Base-by-base conservation (phyloP, 2,329 filamentous ascomycete genomes). In the Clonostachys sp. region DNA sequence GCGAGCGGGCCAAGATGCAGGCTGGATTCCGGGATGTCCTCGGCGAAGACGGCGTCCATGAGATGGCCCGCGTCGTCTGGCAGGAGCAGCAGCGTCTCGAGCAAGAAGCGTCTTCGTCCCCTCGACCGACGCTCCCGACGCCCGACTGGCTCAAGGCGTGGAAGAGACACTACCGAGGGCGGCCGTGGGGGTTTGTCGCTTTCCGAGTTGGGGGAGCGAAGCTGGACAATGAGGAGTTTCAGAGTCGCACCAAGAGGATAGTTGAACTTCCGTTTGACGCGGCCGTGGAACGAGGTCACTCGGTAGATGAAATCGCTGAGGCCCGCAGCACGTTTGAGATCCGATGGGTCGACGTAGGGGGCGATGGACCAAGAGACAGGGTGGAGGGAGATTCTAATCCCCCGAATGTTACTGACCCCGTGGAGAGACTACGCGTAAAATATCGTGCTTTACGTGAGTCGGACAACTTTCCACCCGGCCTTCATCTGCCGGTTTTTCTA, bases 1-100 rank as follows among this genome's bases (percentile, higher is more conserved):
- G 51, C 9, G 51, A 56, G 45, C 44, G 40, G 16, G 45, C 49
- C 16, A 56, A 55, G 50, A 50, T 55, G 46, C 46, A 45, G 33
- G 42, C 44, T 20, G 53, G 52, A 24, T 38, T 55, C 24, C 44
- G 42, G 12, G 46, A 52, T 9, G 48, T 51, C 17, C 50, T 54
- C 12, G 51, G 53, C 43, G 42, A 54, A 16, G 51, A 50, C 33
- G 48, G 48, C 24, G 42, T 45, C 36, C 14, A 34, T n/a, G 45
- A 47, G 24, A 34, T 45, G 46, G 50, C 41, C 33, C 43, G 35
- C 14, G 41, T 43, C 20, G 41, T 50, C 35, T 47, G 45, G 38
- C 42, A 50, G 50, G 43, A 45, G 33, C 43, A 38, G 30, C 33
- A 12, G 12, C 43, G 43, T 5, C 43, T 34, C 43, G 33, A 45